Evolutionary conservation across 169 alveolate species (phyloP).

Genomic region (Cryptosporidium canis): DNA sequence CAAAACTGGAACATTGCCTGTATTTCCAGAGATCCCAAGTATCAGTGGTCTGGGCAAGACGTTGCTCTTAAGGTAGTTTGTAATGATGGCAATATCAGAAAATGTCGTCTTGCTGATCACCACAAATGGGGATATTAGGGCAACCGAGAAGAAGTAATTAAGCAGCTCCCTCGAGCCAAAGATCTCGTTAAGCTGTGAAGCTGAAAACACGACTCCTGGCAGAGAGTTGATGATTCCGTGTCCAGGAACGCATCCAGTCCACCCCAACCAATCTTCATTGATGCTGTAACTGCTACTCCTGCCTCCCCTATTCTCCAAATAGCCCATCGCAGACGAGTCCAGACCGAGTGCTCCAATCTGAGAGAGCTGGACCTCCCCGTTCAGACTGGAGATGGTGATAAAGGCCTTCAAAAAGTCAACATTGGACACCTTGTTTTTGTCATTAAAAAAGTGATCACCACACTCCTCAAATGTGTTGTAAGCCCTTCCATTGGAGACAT

Average conservation of each 20-base stretch:
- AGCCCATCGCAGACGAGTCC: background rate
- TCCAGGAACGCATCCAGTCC: slow-evolving; percentile 26
- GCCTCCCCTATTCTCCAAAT: background rate
- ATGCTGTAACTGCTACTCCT: background rate
- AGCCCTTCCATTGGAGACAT: background rate
- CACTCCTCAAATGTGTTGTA: background rate
- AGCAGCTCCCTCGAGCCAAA: slow-evolving; percentile 35
- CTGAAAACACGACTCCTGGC: slow-evolving; percentile 60
- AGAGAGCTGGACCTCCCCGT: slow-evolving; percentile 48
- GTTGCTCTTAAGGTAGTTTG: slow-evolving; percentile 31
- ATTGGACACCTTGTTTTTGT: background rate
- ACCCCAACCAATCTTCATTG: slow-evolving; percentile 40
- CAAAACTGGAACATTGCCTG: slow-evolving; percentile 44
- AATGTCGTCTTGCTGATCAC: slow-evolving; percentile 13
- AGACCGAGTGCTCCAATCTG: background rate
- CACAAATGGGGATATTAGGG: slow-evolving; percentile 35
- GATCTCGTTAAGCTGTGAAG: slow-evolving; percentile 11
- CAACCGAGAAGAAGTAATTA: slow-evolving; percentile 47
- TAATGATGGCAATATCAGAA: background rate
- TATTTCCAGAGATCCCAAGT: slow-evolving; percentile 62
- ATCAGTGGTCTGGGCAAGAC: slow-evolving; percentile 49
- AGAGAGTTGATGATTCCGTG: slow-evolving; percentile 38
- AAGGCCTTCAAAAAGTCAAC: background rate
- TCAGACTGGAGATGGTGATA: slow-evolving; percentile 36
- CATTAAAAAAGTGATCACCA: background rate